Conservation (phyloP, 2,329 filamentous ascomycete genomes). For the Alternaria sp. region DNA sequence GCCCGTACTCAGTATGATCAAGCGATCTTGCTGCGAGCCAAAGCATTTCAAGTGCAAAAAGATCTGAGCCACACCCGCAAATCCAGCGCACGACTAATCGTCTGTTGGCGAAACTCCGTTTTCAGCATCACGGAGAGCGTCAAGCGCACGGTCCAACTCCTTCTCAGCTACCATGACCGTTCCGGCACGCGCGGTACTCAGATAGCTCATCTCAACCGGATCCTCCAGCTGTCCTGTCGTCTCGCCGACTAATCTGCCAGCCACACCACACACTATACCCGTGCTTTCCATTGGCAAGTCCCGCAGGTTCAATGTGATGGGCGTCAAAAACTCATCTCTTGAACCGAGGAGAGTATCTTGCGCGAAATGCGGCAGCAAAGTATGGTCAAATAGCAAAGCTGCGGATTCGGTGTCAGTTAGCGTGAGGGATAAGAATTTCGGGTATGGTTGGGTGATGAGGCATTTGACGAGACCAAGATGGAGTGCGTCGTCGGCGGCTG, state of each 20-base stretch:
- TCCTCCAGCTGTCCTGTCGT: conserved; percentile 57
- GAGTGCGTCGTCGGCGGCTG: conserved; percentile 54
- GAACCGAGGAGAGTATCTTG: conserved; percentile 77
- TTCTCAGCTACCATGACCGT: conserved; percentile 84
- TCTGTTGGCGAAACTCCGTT: conserved; percentile 28
- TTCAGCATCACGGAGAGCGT: conserved; percentile 65
- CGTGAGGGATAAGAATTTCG: conserved; percentile 76
- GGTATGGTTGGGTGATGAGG: conserved; percentile 61
- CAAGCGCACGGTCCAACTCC: conserved; percentile 76
- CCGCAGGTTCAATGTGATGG: conserved; percentile 86
- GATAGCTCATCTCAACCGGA: conserved; percentile 81
- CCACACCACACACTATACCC: conserved; percentile 93
- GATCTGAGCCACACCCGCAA: neutral
- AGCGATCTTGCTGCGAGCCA: neutral
- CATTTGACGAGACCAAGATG: conserved; percentile 59
- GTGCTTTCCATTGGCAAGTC: conserved; percentile 85
- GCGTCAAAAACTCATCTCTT: conserved; percentile 75
- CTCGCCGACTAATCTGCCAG: conserved; percentile 79
- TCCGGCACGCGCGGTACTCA: conserved; percentile 87
- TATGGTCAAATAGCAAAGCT: conserved; percentile 75
- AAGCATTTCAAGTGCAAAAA: neutral
- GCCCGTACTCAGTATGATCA: neutral
- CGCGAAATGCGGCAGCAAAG: conserved; percentile 65
- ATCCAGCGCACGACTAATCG: neutral
- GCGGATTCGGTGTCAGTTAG: conserved; percentile 77